These are phyloP conservation scores for Neurospora sp. DNA, from an alignment of 495 filamentous ascomycete species.

Conservation along the genomic window DNA sequence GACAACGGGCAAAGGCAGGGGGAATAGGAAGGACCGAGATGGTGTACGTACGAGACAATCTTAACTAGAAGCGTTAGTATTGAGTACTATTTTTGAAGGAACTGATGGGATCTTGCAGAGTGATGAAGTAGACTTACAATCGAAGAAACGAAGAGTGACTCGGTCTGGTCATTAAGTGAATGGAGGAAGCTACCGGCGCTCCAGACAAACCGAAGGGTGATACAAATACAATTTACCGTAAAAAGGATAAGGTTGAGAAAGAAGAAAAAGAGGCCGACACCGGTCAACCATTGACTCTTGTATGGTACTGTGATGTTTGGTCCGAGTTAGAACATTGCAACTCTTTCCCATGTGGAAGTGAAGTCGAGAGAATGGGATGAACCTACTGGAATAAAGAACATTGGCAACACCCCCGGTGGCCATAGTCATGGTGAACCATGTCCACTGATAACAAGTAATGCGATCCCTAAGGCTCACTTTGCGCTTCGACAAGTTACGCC, in stretches of 20 bases:
- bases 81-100: background rate
- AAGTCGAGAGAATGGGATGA: background rate
- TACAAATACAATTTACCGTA: slow-evolving; percentile 53
- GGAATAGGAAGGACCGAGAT: slow-evolving; percentile 2
- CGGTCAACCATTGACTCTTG: slow-evolving; percentile 55
- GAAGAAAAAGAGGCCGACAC: slow-evolving; percentile 64
- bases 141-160: slow-evolving; percentile 70
- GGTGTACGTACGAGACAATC: slow-evolving; percentile 33
- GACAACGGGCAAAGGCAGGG: no score
- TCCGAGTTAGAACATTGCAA: background rate
- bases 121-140: slow-evolving; percentile 32
- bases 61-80: slow-evolving; percentile 6
- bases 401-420: slow-evolving; percentile 80
- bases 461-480: slow-evolving; percentile 34
- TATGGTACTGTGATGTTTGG: slow-evolving; percentile 48
- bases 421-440: slow-evolving; percentile 71
- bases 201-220: slow-evolving; percentile 58
- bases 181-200: slow-evolving; percentile 62
- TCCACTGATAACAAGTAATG: slow-evolving; percentile 47
- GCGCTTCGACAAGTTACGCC: slow-evolving; percentile 9
- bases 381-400: slow-evolving; percentile 57
- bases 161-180: slow-evolving; percentile 67
- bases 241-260: slow-evolving; percentile 68
- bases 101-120: background rate
- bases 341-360: background rate